Conservation (phyloP, 208 protist genomes). For the Vickermania ingenoplastis region DNA sequence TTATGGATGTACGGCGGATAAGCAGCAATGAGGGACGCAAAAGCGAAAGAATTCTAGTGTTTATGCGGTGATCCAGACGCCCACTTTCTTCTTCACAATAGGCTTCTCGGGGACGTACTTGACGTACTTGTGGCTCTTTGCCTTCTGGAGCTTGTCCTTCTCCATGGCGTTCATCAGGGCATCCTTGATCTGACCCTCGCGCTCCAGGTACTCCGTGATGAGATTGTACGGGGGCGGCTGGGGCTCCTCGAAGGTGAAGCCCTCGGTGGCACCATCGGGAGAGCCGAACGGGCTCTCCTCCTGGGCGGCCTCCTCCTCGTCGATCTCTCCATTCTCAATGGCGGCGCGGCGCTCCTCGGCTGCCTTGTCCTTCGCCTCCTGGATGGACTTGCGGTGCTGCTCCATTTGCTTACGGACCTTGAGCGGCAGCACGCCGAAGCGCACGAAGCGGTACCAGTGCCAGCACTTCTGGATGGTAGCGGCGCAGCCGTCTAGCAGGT, state of each 20-base stretch:
- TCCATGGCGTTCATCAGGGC: conserved; percentile 31
- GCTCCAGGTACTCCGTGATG: conserved; percentile 39
- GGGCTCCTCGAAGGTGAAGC: conserved; percentile 9
- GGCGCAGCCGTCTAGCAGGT: conserved; percentile 48
- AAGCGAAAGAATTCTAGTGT: background rate
- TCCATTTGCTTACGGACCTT: conserved; percentile 6
- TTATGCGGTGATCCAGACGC: conserved; percentile 3
- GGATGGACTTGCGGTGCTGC: background rate
- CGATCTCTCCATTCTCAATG: background rate
- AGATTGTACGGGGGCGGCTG: conserved; percentile 42
- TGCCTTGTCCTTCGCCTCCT: background rate
- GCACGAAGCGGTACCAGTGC: conserved; percentile 42
- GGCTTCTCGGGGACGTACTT: conserved; percentile 10
- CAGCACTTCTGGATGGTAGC: conserved; percentile 66
- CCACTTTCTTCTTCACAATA: background rate
- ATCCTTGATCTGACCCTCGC: conserved; percentile 28
- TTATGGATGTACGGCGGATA: too few species aligned
- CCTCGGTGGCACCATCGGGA: background rate
- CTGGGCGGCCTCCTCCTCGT: conserved; percentile 1
- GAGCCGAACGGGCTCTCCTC: background rate
- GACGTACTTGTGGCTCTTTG: conserved; percentile 15
- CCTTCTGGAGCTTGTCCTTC: conserved; percentile 20
- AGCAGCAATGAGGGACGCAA: too few species aligned
- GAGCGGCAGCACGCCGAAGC: conserved; percentile 13
- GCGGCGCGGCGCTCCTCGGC: background rate